Base-by-base conservation (phyloP, 371 early-diverging fungal genomes). In the Mortierella sp. region DNA sequence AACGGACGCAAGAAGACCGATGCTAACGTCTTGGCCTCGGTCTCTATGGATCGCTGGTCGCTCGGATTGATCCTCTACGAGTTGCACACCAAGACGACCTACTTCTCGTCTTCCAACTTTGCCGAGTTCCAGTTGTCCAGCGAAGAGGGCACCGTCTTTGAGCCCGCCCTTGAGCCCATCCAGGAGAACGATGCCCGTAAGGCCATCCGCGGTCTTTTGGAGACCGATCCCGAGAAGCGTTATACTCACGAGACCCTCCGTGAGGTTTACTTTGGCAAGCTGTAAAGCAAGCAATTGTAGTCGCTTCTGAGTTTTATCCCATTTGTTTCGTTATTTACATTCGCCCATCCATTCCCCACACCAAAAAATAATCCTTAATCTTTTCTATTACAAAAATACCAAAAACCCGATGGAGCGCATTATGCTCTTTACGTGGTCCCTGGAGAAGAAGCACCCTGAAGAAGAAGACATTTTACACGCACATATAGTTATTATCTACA, bases 191-290 rank as follows among this genome's bases (percentile, higher is more conserved):
- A 84, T 72, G 84, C 84, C 55, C 76, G 74, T 54, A 24, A 75
- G 77, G 84, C 84, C 21, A 75, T 84, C 55, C 75, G 78, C 16
- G 84, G 84, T 63, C 56, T 84, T 72, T 73, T 81, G 78, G 84
- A 84, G 63, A 74, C 78, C 54, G 81, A 84, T 70, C 58, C 78
- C 41, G 80, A 84, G 80, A 77, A 72, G 75, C 84, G 84, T 72
- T 83, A 55, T 54, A 80, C 84, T 75, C 80, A 84, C 77, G 84
- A 84, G 80, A 78, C 74, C 70, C 48, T 84, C 70, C 77, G 78
- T 68, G 80, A 80, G 72, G 84, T 84, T 24, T 84, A 84, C 76
- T 78, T 81, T 70, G 75, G 76, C 56, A 60, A 70, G 73, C 60
- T 44, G 11, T 80, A 80, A 80, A 41, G 11, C 14, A 16, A 60